These are phyloP conservation scores for Xerocomellus dryophilus DNA, from an alignment of 768 basidiomycete genomes.

Conservation along the genomic window DNA sequence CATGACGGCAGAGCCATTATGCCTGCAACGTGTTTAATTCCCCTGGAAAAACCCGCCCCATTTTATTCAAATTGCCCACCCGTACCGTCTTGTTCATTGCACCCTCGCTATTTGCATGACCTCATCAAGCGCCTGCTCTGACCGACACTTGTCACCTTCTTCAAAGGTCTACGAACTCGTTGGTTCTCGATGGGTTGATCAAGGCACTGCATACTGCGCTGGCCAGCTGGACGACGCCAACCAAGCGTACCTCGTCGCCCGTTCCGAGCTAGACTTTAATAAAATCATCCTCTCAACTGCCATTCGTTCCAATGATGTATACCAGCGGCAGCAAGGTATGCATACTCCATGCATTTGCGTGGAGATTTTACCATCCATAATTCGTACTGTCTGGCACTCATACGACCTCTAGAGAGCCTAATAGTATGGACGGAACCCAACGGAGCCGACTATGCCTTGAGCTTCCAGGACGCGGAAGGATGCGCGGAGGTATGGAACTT, in stretches of 20 bases:
- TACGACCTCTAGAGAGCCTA: constrained; percentile 69
- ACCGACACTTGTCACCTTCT: constrained; percentile 27
- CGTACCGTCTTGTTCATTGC: constrained; percentile 18
- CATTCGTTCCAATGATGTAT: constrained; percentile 79
- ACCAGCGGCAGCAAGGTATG: constrained; percentile 83
- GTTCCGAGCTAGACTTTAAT: constrained; percentile 69
- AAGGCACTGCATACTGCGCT: constrained; percentile 95
- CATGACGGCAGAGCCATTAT: constrained; percentile 21
- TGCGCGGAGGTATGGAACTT: constrained; percentile 98
- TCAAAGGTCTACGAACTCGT: constrained; percentile 91
- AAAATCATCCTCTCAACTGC: constrained; percentile 75
- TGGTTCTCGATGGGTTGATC: constrained; percentile 89
- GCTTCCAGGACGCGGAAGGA: constrained; percentile 94
- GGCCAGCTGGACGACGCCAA: constrained; percentile 78
- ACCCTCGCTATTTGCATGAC: constrained; percentile 27
- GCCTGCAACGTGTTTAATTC: constrained; percentile 24
- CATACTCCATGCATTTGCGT: constrained; percentile 11
- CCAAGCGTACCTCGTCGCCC: constrained; percentile 81
- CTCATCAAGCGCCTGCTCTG: constrained; percentile 31
- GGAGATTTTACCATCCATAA: neutral
- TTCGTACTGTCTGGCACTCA: constrained; percentile 14
- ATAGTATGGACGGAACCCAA: constrained; percentile 99
- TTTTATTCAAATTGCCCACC: constrained; percentile 17
- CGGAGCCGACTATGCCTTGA: constrained; percentile 91
- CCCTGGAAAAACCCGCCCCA: constrained; percentile 7